Base-by-base conservation (phyloP, 768 basidiomycete species). In the Glaciozyma martinii region DNA sequence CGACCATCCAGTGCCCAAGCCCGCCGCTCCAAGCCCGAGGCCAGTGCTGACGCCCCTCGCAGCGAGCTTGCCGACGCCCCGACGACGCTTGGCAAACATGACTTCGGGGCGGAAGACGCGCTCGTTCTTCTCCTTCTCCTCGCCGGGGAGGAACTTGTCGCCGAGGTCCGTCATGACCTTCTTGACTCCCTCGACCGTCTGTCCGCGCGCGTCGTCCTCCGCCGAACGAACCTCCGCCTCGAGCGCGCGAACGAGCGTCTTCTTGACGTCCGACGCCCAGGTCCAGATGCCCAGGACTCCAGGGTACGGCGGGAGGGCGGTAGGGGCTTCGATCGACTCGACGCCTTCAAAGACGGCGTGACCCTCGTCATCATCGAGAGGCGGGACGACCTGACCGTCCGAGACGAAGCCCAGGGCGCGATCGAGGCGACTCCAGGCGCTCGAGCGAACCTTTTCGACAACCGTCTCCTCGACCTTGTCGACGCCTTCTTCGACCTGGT, bases 91-190 rank as follows among this genome's bases (percentile, higher is more conserved):
- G 61, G 83, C 84, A 79, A 98, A 99, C 95, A 99, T 98, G 19
- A 90, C 94, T 75, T 94, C 88, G n/a, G 94, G 90, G 79, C 89
- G 85, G 80, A 99, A 99, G 18, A 94, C 84, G 32, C 90, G 81
- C 62, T 84, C 82, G 56, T 84, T 84, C 10, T 40, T 16, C 23
- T 23, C 12, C 33, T 32, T 9, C 30, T 50, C 46, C 21, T 44
- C 40, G 53, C 9, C 29, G 21, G 78, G 77, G 1, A 99, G 82
- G 77, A 89, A 84, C 62, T 79, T 79, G 65, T 94, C 86, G 25
- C 84, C 91, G 25, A 95, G 79, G 23, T 81, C 72, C 37, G 55
- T 43, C 44, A 63, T 46, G 37, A 80, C 76, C 21, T 61, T 60
- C 7, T 67, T 61, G 33, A 79, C 78, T 15, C 77, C 78, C 13